Percentiles rank a stretch among this genome's conserved stretches.
phyloP scores from a whole-genome alignment of 371 early-diverging fungal genomes.

The Batkoa obscura region DNA sequence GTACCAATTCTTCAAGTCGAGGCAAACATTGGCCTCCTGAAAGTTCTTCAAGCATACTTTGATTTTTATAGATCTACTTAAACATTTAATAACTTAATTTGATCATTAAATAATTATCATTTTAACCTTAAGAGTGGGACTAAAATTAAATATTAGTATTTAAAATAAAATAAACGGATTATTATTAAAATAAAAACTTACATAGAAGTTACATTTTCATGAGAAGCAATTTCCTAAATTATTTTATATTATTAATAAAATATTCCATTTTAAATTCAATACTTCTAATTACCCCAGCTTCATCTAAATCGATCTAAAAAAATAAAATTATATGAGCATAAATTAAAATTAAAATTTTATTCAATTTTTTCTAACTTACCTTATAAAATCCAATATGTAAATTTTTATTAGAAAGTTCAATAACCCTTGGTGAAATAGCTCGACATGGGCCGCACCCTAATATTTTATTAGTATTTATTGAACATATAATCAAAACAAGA shows the following conservation, averaged over 20 bases:
- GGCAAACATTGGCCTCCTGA: slow-evolving; percentile 41
- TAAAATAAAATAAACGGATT: background rate
- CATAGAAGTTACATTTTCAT: background rate
- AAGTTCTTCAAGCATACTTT: slow-evolving; percentile 42
- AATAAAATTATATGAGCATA: background rate
- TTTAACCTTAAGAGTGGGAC: slow-evolving; percentile 42
- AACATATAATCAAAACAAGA: background rate
- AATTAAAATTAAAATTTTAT: too few species aligned
- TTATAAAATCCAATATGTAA: slow-evolving; percentile 31
- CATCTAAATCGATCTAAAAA: slow-evolving; percentile 32
- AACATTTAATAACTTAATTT: slow-evolving; percentile 31
- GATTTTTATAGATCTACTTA: slow-evolving; percentile 59
- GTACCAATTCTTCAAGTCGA: slow-evolving; percentile 20
- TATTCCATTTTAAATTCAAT: background rate
- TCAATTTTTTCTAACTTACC: too few species aligned
- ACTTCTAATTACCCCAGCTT: slow-evolving; percentile 15
- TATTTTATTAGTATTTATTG: background rate
- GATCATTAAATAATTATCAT: slow-evolving; percentile 47
- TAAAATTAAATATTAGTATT: too few species aligned
- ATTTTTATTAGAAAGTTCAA: slow-evolving; percentile 27
- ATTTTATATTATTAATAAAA: background rate
- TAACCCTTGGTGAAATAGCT: slow-evolving; percentile 31
- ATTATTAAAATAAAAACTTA: background rate
- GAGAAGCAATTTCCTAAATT: background rate
- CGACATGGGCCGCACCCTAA: slow-evolving; percentile 31